A percentile compares a stretch with the other conserved stretches of the same genome.
Evolutionary conservation across 176 grass and related monocot species (phyloP).

Genomic region (Phoenix roebelenii): DNA sequence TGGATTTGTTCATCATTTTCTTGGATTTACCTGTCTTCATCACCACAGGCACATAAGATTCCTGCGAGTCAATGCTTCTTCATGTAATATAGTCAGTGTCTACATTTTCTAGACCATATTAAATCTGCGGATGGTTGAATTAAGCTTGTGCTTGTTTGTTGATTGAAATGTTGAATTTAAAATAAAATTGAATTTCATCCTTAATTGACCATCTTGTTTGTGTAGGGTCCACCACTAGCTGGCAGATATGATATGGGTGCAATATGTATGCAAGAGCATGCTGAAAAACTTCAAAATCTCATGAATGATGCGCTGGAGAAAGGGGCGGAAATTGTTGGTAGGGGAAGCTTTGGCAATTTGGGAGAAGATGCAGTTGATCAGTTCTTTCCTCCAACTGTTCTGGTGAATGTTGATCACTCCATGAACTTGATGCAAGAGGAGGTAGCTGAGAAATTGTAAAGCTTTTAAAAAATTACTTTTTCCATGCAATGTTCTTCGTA

Average conservation of each 20-base stretch:
- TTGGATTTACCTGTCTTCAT: too few species aligned
- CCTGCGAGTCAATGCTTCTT: too few species aligned
- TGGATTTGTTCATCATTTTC: too few species aligned
- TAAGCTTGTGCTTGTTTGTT: too few species aligned
- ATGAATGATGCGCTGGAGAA: constrained; percentile 78
- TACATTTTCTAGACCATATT: too few species aligned
- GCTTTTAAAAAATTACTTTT: constrained; percentile 1
- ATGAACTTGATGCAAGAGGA: constrained; percentile 99
- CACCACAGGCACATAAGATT: too few species aligned
- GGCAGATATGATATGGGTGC: constrained; percentile 98
- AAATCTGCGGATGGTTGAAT: too few species aligned
- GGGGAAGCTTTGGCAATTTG: constrained; percentile 81
- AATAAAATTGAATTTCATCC: too few species aligned
- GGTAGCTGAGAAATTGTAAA: constrained; percentile 35
- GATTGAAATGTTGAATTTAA: too few species aligned
- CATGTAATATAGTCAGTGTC: too few species aligned
- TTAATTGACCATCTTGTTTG: neutral
- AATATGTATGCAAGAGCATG: constrained; percentile 91
- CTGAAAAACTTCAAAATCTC: constrained; percentile 84
- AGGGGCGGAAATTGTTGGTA: constrained; percentile 75
- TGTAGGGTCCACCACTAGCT: constrained; percentile 60
- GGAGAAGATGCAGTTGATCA: constrained; percentile 92
- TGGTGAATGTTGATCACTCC: constrained; percentile 85
- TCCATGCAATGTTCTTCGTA: too few species aligned
- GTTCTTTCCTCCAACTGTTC: constrained; percentile 88